A percentile compares a stretch with the other conserved stretches of the same genome.
Evolutionary conservation across 1,139 yeast genomes (phyloP).

Genomic region (Nakaseomyces nivariensis): DNA sequence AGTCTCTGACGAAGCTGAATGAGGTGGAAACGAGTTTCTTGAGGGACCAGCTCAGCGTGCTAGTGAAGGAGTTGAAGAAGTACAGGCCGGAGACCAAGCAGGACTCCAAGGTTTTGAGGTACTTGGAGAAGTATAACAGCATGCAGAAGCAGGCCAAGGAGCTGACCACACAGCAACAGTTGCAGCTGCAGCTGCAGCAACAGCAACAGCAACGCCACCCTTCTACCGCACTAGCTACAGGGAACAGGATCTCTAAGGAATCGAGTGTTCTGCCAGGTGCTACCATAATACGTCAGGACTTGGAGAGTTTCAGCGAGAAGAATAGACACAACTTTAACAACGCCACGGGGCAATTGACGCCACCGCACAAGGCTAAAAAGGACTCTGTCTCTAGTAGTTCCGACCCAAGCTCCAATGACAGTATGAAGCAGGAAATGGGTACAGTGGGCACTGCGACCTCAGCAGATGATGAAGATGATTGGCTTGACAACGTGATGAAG

Average conservation of each 20-base stretch:
- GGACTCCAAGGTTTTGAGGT: conserved; percentile 20
- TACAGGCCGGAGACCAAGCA: conserved; percentile 37
- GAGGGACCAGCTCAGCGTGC: conserved; percentile 65
- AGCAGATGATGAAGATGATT: conserved; percentile 8
- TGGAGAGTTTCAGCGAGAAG: conserved; percentile 1
- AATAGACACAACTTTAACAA: conserved; percentile 1
- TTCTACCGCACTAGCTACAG: not conserved
- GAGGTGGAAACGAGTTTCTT: conserved; percentile 67
- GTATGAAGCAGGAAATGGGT: conserved; percentile 6
- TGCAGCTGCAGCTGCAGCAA: not conserved
- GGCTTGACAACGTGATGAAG: conserved; percentile 17
- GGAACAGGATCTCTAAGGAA: conserved; percentile 1
- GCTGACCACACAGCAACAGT: not conserved
- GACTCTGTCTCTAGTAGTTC: not conserved
- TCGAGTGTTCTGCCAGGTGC: conserved; percentile 1
- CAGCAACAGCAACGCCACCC: not conserved
- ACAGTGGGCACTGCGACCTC: conserved; percentile 10
- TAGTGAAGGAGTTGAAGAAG: conserved; percentile 61
- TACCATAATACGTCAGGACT: not conserved
- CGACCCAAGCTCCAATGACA: not conserved
- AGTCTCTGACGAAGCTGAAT: conserved; percentile 57
- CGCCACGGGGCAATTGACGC: not conserved
- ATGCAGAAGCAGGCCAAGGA: not conserved
- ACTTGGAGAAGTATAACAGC: conserved; percentile 9
- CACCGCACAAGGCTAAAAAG: not conserved